Conservation (phyloP, 2,329 filamentous ascomycete genomes). For the Xylariales sp. region DNA sequence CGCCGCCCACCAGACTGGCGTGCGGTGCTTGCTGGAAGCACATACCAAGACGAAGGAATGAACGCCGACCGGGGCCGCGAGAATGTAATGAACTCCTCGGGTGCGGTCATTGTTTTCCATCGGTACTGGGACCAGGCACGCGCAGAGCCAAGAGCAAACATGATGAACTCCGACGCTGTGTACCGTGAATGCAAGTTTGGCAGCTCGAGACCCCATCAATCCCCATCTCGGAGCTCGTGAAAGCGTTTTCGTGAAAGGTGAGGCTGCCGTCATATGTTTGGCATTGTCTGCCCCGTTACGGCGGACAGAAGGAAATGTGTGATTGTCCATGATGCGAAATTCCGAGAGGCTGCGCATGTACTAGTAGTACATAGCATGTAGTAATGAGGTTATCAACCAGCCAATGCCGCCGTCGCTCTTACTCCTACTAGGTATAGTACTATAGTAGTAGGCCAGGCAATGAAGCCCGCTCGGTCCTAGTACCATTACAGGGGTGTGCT, state of each 20-base stretch:
- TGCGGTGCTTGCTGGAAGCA: slow-evolving; percentile 2
- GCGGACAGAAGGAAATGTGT: slow-evolving; percentile 12
- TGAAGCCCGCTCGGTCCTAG: too few relatives aligned
- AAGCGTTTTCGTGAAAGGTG: slow-evolving; percentile 19
- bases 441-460: too few relatives aligned
- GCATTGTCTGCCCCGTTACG: slow-evolving; percentile 19
- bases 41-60: not conserved
- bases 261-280: slow-evolving; percentile 17
- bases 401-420: too few relatives aligned
- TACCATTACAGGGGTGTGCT: too few relatives aligned
- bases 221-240: slow-evolving; percentile 22
- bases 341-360: not conserved
- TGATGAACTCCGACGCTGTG: slow-evolving; percentile 45
- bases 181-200: slow-evolving; percentile 48
- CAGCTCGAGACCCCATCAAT: slow-evolving; percentile 37
- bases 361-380: too few relatives aligned
- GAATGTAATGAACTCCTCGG: slow-evolving; percentile 18
- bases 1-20: not conserved
- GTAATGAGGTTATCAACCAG: too few relatives aligned
- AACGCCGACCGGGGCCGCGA: slow-evolving; percentile 7
- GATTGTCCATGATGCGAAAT: slow-evolving; percentile 22
- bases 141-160: slow-evolving; percentile 42
- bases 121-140: slow-evolving; percentile 32
- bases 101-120: slow-evolving; percentile 16
- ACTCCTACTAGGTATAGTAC: not conserved